Evolutionary conservation across 345 rosid species (phyloP).

Genomic region (Capsella bursapastoris): DNA sequence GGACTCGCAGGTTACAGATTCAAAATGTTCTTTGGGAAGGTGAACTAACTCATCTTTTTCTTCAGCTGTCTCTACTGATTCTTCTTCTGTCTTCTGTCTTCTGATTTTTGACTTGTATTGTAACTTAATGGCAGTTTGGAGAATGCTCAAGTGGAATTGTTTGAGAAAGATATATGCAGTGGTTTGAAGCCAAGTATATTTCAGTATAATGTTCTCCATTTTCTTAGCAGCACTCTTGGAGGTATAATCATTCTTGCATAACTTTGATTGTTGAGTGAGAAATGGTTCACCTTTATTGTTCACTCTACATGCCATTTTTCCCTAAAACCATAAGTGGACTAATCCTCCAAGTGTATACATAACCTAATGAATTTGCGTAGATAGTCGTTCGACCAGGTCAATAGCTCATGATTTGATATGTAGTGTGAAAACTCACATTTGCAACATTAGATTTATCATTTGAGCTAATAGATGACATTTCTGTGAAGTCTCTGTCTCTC

Average conservation of each 20-base stretch:
- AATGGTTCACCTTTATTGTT: constrained; percentile 5
- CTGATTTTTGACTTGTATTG: constrained; percentile 46
- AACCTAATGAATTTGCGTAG: constrained; percentile 1
- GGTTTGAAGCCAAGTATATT: constrained; percentile 67
- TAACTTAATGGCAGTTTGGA: constrained; percentile 87
- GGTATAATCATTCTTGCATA: constrained; percentile 51
- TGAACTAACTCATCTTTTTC: constrained; percentile 43
- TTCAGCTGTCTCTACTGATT: constrained; percentile 18
- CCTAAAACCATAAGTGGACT: constrained; percentile 11
- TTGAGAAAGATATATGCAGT: constrained; percentile 77
- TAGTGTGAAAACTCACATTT: constrained; percentile 5
- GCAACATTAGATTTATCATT: neutral
- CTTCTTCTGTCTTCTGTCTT: constrained; percentile 32
- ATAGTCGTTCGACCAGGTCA: constrained; percentile 14
- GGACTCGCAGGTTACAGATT: constrained; percentile 47
- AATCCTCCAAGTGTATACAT: neutral
- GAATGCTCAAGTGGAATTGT: constrained; percentile 76
- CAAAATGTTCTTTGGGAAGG: constrained; percentile 65
- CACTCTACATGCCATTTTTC: neutral
- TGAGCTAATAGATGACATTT: neutral
- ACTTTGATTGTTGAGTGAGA: constrained; percentile 10
- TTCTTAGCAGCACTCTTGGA: constrained; percentile 53
- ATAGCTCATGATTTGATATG: constrained; percentile 14
- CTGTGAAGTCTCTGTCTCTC: neutral
- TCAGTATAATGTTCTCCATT: constrained; percentile 74